phyloP scores from a whole-genome alignment of 148 eudicot species.

The Agrostemma githago region DNA sequence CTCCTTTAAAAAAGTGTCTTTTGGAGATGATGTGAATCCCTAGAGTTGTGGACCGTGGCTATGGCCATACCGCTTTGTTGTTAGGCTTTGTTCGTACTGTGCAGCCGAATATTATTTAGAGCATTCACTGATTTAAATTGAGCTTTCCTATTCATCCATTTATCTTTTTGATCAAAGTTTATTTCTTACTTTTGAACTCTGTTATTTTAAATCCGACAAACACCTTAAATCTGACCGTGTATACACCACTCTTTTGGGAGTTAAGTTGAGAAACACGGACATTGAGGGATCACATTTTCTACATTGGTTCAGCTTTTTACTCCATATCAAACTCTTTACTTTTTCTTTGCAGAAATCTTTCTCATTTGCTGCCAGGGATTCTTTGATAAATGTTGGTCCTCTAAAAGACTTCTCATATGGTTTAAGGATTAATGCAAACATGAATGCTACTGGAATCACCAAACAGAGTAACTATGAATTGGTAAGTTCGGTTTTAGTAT shows the following conservation, averaged over 20 bases:
- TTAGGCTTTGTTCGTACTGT: background rate
- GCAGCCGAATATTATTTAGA: background rate
- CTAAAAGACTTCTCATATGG: slow-evolving; percentile 90
- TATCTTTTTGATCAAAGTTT: background rate
- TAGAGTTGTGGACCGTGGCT: background rate
- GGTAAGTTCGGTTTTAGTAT: slow-evolving; percentile 41
- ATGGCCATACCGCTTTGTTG: background rate
- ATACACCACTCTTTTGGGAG: background rate
- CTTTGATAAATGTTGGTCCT: slow-evolving; percentile 85
- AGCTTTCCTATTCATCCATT: background rate
- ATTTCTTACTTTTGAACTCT: background rate
- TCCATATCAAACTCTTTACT: background rate
- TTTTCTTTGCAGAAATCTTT: slow-evolving; percentile 68
- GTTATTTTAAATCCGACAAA: background rate
- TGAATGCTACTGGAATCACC: slow-evolving; percentile 67
- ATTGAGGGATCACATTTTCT: background rate
- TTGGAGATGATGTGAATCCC: background rate
- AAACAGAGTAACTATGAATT: slow-evolving; percentile 96
- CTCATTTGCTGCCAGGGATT: slow-evolving; percentile 90
- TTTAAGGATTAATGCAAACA: slow-evolving; percentile 78
- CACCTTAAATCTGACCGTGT: background rate
- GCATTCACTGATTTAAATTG: background rate
- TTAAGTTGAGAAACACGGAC: background rate
- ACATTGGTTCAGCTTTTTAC: background rate
- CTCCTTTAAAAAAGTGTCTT: background rate